Conservation (phyloP, 768 basidiomycete genomes). For the Filobasidium floriforme region DNA sequence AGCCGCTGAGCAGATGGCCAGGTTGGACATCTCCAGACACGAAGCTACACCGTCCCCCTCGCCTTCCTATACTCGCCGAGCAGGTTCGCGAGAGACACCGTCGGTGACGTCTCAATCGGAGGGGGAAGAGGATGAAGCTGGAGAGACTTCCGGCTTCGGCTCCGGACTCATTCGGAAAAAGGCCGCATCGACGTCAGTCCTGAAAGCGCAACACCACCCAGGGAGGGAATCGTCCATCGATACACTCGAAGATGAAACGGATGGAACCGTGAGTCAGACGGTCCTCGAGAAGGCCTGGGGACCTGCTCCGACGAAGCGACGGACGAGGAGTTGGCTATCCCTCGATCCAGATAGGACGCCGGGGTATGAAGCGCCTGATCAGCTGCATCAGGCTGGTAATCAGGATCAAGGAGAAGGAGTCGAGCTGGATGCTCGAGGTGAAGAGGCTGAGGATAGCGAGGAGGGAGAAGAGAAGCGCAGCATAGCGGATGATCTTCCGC, state of each 20-base stretch:
- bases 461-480: constrained; percentile 16
- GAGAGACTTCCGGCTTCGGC: neutral
- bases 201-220: neutral
- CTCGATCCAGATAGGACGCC: neutral
- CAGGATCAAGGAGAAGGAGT: neutral
- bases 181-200: too few species aligned
- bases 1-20: too few species aligned
- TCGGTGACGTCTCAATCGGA: constrained; percentile 1
- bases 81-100: neutral
- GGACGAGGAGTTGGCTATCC: neutral
- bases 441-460: constrained; percentile 22
- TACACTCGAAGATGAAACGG: neutral
- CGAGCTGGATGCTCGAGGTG: constrained; percentile 6
- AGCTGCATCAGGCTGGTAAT: constrained; percentile 23
- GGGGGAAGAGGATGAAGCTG: constrained; percentile 3
- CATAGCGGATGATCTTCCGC: constrained; percentile 53
- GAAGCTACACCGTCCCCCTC: neutral
- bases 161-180: too few species aligned
- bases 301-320: neutral
- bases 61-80: neutral
- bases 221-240: neutral
- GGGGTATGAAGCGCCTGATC: neutral
- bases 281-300: neutral
- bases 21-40: too few species aligned
- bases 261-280: neutral